Base-by-base conservation (phyloP, 2,329 filamentous ascomycete genomes). In the Hypocreales sp. region DNA sequence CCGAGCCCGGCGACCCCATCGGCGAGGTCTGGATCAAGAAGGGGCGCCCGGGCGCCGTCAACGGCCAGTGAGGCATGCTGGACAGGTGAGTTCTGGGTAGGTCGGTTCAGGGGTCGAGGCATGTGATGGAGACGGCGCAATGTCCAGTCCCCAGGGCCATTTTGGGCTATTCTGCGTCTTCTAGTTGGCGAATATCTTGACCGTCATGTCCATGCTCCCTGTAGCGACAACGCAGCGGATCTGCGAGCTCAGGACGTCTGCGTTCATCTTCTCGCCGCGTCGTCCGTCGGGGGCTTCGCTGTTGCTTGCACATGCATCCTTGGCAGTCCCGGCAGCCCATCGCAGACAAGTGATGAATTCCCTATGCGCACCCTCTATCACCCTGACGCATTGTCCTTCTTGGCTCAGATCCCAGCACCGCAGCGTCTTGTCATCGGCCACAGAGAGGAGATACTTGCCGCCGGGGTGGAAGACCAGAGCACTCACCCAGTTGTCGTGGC, bases 401-500 rank as follows among this genome's bases (percentile, higher is more conserved):
- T 94, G 86, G 15, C 69, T 67, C 15, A 94, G 58, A 55, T 95
- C 87, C 87, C 87, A 95, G 58, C 86, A 94, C 30, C 86, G 67
- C 33, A 94, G 64, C 4, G 82, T 87, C 58, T 90, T 92, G 56
- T 94, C 87, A 47, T 94, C 87, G 11, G 78, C 70, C 12, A 80
- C 81, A 6, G 78, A 86, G 6, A 95, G 56, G 2, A 95, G 64
- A 44, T 90, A 94, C 51, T 87, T 92, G 22, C 87, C 87, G 7
- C 82, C 80, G 0, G 87, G 87, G 43, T 94, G 87, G 49, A 93
- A 95, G 7, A 83, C 73, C 5, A 94, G 54, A 1, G 69, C 79
- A 16, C 82, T 73, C 7, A 95, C 73, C 87, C 87, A 95, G 47
- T 93, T 94, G 49, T 94, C 86, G 47, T 94, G 87, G 2, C 87